Evolutionary conservation across 2,329 filamentous ascomycete species (phyloP).

Genomic region (Diaporthe australafricana): DNA sequence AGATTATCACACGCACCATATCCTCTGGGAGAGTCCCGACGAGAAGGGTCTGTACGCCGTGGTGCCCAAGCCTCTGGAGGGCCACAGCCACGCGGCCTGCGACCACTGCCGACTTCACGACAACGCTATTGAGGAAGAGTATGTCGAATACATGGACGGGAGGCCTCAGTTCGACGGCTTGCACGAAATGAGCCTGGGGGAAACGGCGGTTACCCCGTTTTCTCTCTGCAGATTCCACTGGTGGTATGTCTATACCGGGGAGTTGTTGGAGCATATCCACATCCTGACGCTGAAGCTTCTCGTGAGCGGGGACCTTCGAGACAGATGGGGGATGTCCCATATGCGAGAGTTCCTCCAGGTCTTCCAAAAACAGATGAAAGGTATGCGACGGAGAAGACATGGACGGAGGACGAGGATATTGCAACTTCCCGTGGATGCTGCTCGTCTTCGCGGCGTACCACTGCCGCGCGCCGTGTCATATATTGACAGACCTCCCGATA

Average conservation of each 20-base stretch:
- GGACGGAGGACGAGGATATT: not conserved
- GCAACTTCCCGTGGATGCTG: too few species aligned
- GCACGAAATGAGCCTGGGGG: not conserved
- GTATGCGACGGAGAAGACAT: too few species aligned
- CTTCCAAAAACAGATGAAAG: fast-evolving
- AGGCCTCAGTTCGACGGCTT: not conserved
- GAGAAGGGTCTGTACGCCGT: not conserved
- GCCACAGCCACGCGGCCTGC: not conserved
- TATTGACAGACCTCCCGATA: too few species aligned
- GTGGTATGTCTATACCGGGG: constrained; percentile 5
- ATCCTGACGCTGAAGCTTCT: not conserved
- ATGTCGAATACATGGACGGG: not conserved
- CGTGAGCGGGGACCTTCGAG: not conserved
- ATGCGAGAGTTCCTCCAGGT: not conserved
- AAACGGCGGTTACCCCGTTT: not conserved
- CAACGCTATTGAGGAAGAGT: not conserved
- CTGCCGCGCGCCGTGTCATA: not conserved
- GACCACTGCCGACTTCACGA: constrained; percentile 26
- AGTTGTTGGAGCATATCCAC: constrained; percentile 3
- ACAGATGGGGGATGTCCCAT: not conserved
- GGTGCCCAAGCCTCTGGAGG: constrained; percentile 6
- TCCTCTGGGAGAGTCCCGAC: not conserved
- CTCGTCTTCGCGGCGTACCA: not conserved
- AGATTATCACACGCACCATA: not conserved
- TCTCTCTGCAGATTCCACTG: constrained; percentile 18